phyloP scores from a whole-genome alignment of 75 land plant genomes.

The Larix kaempferi region DNA sequence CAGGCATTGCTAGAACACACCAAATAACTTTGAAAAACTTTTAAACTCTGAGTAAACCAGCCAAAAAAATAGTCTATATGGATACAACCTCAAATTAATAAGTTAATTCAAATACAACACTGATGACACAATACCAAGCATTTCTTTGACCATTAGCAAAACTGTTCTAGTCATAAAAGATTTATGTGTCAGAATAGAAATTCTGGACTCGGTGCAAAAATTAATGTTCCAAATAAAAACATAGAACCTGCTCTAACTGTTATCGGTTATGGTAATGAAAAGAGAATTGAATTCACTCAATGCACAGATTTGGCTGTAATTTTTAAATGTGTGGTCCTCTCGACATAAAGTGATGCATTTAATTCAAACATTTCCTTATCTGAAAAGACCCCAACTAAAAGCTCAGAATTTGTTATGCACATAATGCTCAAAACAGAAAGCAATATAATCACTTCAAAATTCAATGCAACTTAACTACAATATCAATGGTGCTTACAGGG shows the following conservation, averaged over 20 bases:
- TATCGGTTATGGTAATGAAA: not conserved
- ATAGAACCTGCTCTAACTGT: not conserved
- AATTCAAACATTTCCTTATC: not conserved
- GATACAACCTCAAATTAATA: not conserved
- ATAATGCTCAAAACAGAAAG: not conserved
- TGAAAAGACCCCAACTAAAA: not conserved
- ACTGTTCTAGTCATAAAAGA: not conserved
- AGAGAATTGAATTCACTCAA: not conserved
- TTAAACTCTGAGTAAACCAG: not conserved
- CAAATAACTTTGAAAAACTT: not conserved
- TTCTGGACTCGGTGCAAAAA: not conserved
- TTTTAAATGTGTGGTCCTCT: not conserved
- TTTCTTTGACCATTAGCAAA: not conserved
- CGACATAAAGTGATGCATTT: not conserved
- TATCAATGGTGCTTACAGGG: too few relatives aligned
- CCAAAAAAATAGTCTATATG: not conserved
- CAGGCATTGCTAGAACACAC: not conserved
- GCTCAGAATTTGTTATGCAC: not conserved
- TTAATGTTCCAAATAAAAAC: not conserved
- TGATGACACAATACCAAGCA: too few relatives aligned
- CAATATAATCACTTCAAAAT: too few relatives aligned
- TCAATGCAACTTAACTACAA: not conserved
- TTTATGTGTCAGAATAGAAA: not conserved
- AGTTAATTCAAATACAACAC: too few relatives aligned
- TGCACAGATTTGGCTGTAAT: not conserved